These are phyloP conservation scores for Linum usitatissimum DNA, from an alignment of 345 rosid genomes.

Conservation along the genomic window DNA sequence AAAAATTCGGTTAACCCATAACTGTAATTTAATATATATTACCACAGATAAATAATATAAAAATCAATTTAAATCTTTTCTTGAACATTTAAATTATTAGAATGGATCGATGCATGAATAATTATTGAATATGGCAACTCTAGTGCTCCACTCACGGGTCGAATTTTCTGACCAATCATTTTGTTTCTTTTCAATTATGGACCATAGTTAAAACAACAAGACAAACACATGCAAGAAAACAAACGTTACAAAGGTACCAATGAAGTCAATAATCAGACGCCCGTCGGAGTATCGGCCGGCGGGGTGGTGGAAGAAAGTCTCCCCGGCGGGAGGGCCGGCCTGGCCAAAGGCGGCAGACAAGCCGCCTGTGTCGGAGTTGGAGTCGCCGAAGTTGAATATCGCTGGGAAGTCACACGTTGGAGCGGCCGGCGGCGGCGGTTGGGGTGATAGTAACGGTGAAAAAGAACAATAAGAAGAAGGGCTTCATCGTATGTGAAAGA, in stretches of 20 bases:
- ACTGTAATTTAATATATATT: too few species aligned
- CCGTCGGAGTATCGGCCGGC: constrained; percentile 83
- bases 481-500: neutral
- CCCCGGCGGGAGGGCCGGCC: constrained; percentile 57
- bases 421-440: neutral
- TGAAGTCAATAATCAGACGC: constrained; percentile 74
- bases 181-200: too few species aligned
- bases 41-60: too few species aligned
- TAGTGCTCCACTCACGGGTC: too few species aligned
- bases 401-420: constrained; percentile 30
- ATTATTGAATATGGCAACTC: too few species aligned
- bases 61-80: too few species aligned
- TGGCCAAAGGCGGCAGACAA: constrained; percentile 78
- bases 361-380: constrained; percentile 91
- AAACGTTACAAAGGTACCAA: constrained; percentile 31
- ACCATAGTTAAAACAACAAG: too few species aligned
- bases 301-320: constrained; percentile 58
- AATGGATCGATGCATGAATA: too few species aligned
- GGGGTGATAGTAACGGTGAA: neutral
- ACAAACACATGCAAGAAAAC: neutral
- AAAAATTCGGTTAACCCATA: too few species aligned
- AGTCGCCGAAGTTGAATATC: constrained; percentile 85
- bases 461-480: neutral
- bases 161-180: too few species aligned
- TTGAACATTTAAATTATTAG: too few species aligned